Evolutionary conservation across 2,329 filamentous ascomycete genomes (phyloP).

Genomic region (Myriosclerotinia curreyana): DNA sequence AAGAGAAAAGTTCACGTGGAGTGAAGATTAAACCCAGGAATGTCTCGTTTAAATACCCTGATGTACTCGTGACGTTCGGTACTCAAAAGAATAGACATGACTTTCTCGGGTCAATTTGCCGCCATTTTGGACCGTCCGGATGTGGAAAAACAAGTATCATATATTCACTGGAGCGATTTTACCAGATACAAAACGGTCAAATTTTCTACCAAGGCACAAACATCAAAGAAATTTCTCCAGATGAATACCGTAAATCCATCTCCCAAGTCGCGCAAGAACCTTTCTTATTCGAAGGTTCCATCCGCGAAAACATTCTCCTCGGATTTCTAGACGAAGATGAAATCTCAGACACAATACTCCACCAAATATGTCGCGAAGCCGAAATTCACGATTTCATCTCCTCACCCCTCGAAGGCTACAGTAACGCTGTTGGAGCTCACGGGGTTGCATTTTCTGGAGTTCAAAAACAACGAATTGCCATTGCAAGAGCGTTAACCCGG

Average conservation of each 20-base stretch:
- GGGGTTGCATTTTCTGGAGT: constrained; percentile 51
- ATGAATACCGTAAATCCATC: constrained; percentile 61
- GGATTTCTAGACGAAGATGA: constrained; percentile 48
- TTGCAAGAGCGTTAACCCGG: constrained; percentile 53
- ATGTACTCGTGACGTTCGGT: constrained; percentile 55
- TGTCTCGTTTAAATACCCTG: constrained; percentile 59
- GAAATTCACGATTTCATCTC: constrained; percentile 53
- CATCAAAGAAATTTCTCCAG: constrained; percentile 56
- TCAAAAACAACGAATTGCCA: constrained; percentile 54
- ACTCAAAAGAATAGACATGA: constrained; percentile 60
- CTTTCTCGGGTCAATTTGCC: constrained; percentile 67
- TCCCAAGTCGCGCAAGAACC: constrained; percentile 74
- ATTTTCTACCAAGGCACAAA: constrained; percentile 63
- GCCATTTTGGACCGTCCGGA: constrained; percentile 66
- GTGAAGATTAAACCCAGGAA: constrained; percentile 53
- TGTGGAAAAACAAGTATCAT: constrained; percentile 53
- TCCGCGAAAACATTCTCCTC: constrained; percentile 67
- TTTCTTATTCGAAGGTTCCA: constrained; percentile 59
- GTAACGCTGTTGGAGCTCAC: constrained; percentile 47
- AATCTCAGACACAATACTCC: constrained; percentile 47
- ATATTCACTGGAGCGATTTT: constrained; percentile 65
- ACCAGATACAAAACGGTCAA: constrained; percentile 61
- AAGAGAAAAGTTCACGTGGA: constrained; percentile 43
- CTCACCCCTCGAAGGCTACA: constrained; percentile 50
- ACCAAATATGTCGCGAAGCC: constrained; percentile 48